Evolutionary conservation across 1,139 yeast genomes (phyloP), one percentile per base, ranked within the genome.

Genomic region (Blastobotrys capitulatus): DNA sequence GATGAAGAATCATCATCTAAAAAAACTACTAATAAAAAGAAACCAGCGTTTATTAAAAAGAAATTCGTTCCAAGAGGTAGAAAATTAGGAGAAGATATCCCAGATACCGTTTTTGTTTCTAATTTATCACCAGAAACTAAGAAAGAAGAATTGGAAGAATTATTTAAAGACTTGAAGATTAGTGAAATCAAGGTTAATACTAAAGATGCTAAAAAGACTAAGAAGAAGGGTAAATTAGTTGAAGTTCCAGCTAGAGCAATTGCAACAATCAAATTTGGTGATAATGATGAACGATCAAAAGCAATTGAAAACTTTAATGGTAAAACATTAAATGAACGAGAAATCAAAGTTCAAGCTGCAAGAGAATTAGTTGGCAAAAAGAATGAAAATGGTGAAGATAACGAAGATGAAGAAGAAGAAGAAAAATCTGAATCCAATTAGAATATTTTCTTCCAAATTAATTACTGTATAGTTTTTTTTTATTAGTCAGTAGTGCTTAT

Each of bases 181-280:
- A 43, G 48, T 22, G 58, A 60, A 32, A 54, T 56, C 39, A 56
- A 52, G 41, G 42, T 57, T 38, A 52, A 54, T 26, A 42, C 47
- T 26, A 51, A 53, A 49, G 45, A 41, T 32, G 48, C 55, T 31
- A 53, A 52, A 20, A 51, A 46, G 47, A 29, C 44, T 16, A 37
- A 46, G 40, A 49, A 48, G 41, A 54, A 54, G 16, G 56, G 56
- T 25, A 52, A 52, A 41, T 44, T 47, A 13, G 45, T 55, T 39
- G 35, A 44, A 19, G 52, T 54, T 22, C 57, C 64, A 16, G 78
- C 80, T 47, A 50, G 57, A 26, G 49, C 60, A 13, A 76, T 79
- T 50, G 86, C 83, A 1, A 70, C 83, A 57, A 77, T 81, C 38
- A 76, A 75, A 25, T 69, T 82, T 50, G 71, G 74, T 29, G 69